Evolutionary conservation across 2,329 filamentous ascomycete species (phyloP).

Genomic region (Lachnellula willkommii): DNA sequence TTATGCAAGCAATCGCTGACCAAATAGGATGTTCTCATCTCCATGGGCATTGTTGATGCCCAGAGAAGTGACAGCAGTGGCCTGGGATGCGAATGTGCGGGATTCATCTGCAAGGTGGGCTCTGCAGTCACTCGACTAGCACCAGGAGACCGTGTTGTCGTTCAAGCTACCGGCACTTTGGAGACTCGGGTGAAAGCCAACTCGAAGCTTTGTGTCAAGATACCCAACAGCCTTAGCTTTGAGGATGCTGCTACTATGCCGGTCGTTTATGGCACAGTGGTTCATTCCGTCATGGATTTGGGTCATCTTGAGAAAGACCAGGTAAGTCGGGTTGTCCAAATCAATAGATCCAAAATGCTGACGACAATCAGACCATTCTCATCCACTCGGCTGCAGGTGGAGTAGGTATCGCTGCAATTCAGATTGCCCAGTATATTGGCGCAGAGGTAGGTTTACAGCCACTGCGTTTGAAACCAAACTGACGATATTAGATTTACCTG

Average conservation of each 20-base stretch:
- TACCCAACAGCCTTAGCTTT: slow-evolving; percentile 14
- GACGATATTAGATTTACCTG: slow-evolving; percentile 15
- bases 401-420: slow-evolving; percentile 31
- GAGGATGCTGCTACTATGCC: slow-evolving; percentile 17
- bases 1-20: background rate
- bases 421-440: slow-evolving; percentile 24
- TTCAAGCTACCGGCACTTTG: background rate
- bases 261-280: slow-evolving; percentile 14
- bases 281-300: slow-evolving; percentile 14
- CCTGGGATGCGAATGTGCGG: slow-evolving; percentile 24
- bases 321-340: slow-evolving; percentile 7
- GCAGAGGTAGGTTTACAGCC: slow-evolving; percentile 23
- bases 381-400: slow-evolving; percentile 30
- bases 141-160: slow-evolving; percentile 24
- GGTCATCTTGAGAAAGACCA: slow-evolving; percentile 17
- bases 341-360: background rate
- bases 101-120: slow-evolving; percentile 24
- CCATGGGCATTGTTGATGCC: slow-evolving; percentile 16
- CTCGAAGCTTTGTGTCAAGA: slow-evolving; percentile 18
- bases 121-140: slow-evolving; percentile 15
- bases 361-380: slow-evolving; percentile 17
- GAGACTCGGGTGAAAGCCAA: background rate
- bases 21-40: slow-evolving; percentile 20
- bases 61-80: slow-evolving; percentile 6
- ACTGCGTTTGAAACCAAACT: slow-evolving; percentile 14